phyloP scores from a whole-genome alignment of 768 basidiomycete genomes.

The Lactarius indigo region DNA sequence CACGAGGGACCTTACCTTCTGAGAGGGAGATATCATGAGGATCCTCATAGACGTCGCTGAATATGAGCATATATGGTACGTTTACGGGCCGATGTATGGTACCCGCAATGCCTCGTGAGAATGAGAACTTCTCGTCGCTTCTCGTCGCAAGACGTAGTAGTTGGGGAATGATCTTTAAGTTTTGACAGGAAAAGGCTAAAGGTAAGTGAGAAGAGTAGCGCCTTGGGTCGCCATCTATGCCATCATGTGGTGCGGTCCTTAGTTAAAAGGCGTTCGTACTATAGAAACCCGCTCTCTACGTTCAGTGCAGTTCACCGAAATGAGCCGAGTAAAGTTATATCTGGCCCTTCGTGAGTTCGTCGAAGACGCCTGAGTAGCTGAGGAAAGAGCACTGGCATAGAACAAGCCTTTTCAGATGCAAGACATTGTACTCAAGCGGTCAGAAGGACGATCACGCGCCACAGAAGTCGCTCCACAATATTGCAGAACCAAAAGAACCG shows the following conservation, averaged over 20 bases:
- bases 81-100: not conserved
- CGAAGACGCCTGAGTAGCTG: not conserved
- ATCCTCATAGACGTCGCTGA: not conserved
- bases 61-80: not conserved
- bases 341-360: not conserved
- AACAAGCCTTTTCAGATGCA: not conserved
- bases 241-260: not conserved
- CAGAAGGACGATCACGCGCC: slow-evolving; percentile 10
- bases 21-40: not conserved
- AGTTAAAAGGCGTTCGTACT: not conserved
- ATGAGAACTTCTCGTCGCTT: not conserved
- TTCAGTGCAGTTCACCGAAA: not conserved
- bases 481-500: not conserved
- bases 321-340: not conserved
- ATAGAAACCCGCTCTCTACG: not conserved
- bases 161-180: not conserved
- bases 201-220: not conserved
- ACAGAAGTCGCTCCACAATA: not conserved
- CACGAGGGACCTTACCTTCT: not conserved
- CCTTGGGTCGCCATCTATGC: not conserved
- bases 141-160: not conserved
- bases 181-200: not conserved
- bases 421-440: not conserved
- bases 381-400: not conserved
- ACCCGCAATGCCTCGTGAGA: not conserved